Percentiles rank a stretch among this genome's conserved stretches.
Evolutionary conservation across 129 eudicot species (phyloP).

Genomic region (Smallanthus sonchifolius): DNA sequence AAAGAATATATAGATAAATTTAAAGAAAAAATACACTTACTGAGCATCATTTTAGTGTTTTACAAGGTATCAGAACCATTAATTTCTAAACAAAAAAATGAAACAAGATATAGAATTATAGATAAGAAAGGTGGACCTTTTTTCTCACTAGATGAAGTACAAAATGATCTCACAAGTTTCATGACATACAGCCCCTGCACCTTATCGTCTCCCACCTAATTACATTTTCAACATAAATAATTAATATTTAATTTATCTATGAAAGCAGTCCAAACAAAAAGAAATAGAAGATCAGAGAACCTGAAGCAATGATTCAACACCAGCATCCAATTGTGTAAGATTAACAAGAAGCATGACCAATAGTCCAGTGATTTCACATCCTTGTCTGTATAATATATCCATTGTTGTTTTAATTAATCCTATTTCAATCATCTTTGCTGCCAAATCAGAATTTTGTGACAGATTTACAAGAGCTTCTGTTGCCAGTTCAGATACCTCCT

Average conservation of each 20-base stretch:
- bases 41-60: background rate
- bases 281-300: conserved; percentile 15
- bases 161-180: conserved; percentile 96
- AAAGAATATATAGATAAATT: background rate
- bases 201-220: conserved; percentile 79
- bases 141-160: conserved; percentile 68
- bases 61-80: background rate
- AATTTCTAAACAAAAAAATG: background rate
- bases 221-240: conserved; percentile 14
- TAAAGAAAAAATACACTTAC: background rate
- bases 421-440: conserved; percentile 66
- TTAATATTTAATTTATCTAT: conserved; percentile 1
- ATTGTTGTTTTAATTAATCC: conserved; percentile 25
- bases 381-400: background rate
- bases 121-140: conserved; percentile 38
- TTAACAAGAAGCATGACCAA: conserved; percentile 29
- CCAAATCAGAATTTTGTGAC: conserved; percentile 62
- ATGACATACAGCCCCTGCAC: conserved; percentile 70
- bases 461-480: conserved; percentile 78
- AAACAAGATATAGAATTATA: background rate
- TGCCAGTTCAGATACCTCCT: conserved; percentile 94
- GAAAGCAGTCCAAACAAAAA: background rate
- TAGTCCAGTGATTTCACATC: background rate
- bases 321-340: conserved; percentile 60
- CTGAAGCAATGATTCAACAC: conserved; percentile 92